Evolutionary conservation across 75 land plant species (phyloP).

Genomic region (Pinus taeda): DNA sequence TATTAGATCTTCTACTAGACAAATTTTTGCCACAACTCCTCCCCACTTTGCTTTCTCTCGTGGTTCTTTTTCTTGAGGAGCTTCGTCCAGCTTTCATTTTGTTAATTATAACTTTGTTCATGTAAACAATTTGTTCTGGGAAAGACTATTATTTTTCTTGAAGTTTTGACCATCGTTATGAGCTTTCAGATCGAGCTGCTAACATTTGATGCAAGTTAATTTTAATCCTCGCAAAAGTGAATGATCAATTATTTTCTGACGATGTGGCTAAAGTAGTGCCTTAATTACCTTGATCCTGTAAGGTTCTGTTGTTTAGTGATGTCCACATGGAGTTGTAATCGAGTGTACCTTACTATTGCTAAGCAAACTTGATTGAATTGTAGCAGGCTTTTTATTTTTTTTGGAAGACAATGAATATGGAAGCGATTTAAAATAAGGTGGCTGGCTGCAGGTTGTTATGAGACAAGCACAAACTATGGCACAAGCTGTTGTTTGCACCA

Average conservation of each 20-base stretch:
- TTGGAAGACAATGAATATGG: background rate
- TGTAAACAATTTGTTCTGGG: no score
- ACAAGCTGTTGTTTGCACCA: slow-evolving; percentile 73
- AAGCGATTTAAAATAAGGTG: background rate
- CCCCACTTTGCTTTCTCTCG: no score
- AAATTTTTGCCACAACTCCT: no score
- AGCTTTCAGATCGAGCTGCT: no score
- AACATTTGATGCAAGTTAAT: no score
- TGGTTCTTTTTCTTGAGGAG: no score
- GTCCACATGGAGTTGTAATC: background rate
- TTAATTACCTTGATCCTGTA: background rate
- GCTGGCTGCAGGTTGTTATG: slow-evolving; percentile 67
- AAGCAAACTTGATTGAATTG: background rate
- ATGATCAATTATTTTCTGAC: background rate
- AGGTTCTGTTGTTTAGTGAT: background rate
- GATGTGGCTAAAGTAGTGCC: background rate
- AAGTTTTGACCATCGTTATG: no score
- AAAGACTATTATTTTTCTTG: no score
- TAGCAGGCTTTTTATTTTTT: background rate
- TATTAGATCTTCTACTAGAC: no score
- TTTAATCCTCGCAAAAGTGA: no score
- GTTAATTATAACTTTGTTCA: no score
- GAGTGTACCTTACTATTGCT: background rate
- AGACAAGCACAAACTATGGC: slow-evolving; percentile 88
- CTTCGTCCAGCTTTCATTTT: no score